Percentiles rank a stretch among this genome's conserved stretches.
These are phyloP conservation scores for Beauveria sp. DNA, from an alignment of 2,329 filamentous ascomycete genomes.

Conservation along the genomic window DNA sequence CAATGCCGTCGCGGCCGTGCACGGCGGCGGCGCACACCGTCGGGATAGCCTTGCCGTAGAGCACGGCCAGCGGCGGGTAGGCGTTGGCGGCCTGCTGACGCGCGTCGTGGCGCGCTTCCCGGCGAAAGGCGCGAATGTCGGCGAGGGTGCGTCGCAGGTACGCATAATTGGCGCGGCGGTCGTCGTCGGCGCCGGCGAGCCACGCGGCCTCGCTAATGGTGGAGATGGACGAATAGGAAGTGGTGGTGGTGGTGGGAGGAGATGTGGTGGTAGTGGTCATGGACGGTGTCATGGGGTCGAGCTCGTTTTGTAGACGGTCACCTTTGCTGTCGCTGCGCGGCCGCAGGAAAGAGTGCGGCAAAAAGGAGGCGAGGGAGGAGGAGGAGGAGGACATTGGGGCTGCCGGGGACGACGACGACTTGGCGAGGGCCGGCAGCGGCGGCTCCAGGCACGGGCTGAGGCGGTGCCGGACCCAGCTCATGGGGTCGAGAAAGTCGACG, in stretches of 20 bases:
- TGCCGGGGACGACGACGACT: slow-evolving; percentile 18
- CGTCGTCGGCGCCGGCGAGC: slow-evolving; percentile 17
- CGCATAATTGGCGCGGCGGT: slow-evolving; percentile 32
- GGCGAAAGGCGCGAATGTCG: slow-evolving; percentile 66
- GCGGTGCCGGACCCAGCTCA: slow-evolving; percentile 72
- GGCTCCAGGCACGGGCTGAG: slow-evolving; percentile 71
- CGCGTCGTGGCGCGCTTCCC: slow-evolving; percentile 58
- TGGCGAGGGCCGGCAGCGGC: slow-evolving; percentile 49
- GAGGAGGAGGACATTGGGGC: slow-evolving; percentile 15
- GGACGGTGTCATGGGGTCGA: slow-evolving; percentile 19
- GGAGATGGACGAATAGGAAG: background rate
- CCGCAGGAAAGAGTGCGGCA: slow-evolving; percentile 36
- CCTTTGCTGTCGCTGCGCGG: slow-evolving; percentile 36
- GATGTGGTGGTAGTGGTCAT: slow-evolving; percentile 16
- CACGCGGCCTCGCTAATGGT: slow-evolving; percentile 13
- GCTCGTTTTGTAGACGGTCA: slow-evolving; percentile 38
- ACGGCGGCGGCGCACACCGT: slow-evolving; percentile 81
- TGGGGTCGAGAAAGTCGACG: slow-evolving; percentile 74
- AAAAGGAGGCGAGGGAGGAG: slow-evolving; percentile 41
- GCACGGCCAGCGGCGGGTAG: slow-evolving; percentile 75
- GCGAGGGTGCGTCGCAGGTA: slow-evolving; percentile 72
- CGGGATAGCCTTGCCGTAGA: slow-evolving; percentile 81
- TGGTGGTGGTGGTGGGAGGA: slow-evolving; percentile 12
- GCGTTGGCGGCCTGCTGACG: slow-evolving; percentile 54
- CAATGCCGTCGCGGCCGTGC: slow-evolving; percentile 63